Base-by-base conservation (phyloP, 2,329 filamentous ascomycete species). In the Gliomastix tumulicola region DNA sequence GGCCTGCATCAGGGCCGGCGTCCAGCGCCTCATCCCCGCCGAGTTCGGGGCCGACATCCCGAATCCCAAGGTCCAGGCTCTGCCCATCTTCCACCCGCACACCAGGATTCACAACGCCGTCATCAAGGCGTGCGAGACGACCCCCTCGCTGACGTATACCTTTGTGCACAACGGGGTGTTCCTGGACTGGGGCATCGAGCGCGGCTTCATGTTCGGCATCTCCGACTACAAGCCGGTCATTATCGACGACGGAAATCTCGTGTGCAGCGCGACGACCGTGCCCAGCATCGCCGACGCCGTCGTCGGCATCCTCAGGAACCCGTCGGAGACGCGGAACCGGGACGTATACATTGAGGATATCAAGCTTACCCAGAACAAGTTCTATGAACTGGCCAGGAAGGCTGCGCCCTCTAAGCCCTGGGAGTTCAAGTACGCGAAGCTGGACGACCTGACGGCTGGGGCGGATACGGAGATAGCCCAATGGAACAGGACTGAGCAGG, bases 1-100 rank as follows among this genome's bases (percentile, higher is more conserved):
- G 20, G 79, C 77, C 1, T 69, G 76, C 20, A 59, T 75, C 19
- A 65, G 66, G 4, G 75, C 76, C 5, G 75, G 77, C 5, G 74
- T 83, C 1, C 65, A 75, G 48, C 68, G 75, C 11, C 77, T 81
- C 57, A 55, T 83, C 20, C 76, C 78, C 3, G 71, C 72, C 3
- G 77, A 82, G 41, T 83, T 69, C 34, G 64, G 63, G 25, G 45
- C 49, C 28, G 53, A 66, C 56, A 36, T 55, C 7, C 23, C 33
- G 13, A 39, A 53, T n/a, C 53, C 54, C 8, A 49, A 64, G 36
- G 44, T 54, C 34, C 44, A 59, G 37, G 34, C 54, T 3, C 62
- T 82, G 1, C 68, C 75, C 2, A 48, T 76, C 2, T 78, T 75
- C 39, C 53, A 50, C 2, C 53, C 53, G 41, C 83, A 84, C 51